Evolutionary conservation across 2,329 filamentous ascomycete species (phyloP).

Genomic region (Pseudofabraea citricarpa): DNA sequence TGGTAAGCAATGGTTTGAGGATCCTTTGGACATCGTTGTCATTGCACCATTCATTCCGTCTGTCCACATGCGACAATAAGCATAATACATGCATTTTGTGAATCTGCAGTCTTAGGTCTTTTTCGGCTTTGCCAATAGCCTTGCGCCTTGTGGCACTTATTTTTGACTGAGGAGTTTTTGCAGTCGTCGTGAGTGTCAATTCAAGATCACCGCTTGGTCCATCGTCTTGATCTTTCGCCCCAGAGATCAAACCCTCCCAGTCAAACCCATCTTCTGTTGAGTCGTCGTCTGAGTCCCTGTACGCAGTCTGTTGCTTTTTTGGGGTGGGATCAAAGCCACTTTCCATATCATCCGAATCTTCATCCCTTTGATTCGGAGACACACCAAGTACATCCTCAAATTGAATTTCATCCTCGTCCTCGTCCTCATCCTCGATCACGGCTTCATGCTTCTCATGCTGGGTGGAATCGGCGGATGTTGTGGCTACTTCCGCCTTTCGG

Average conservation of each 20-base stretch:
- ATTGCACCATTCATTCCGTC: conserved; percentile 88
- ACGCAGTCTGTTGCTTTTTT: conserved; percentile 29
- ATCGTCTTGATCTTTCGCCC: conserved; percentile 22
- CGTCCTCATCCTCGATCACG: conserved; percentile 19
- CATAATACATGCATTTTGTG: conserved; percentile 86
- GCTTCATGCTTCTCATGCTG: conserved; percentile 4
- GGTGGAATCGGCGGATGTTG: conserved; percentile 9
- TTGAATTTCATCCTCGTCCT: conserved; percentile 12
- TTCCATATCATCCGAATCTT: conserved; percentile 8
- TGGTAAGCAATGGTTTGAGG: conserved; percentile 61
- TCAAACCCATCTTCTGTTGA: conserved; percentile 53
- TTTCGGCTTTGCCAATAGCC: conserved; percentile 49
- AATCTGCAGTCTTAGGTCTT: conserved; percentile 59
- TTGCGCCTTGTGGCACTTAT: conserved; percentile 30
- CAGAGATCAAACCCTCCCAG: conserved; percentile 57
- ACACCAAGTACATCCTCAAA: conserved; percentile 26
- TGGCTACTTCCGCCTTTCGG: conserved; percentile 7
- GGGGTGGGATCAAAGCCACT: conserved; percentile 15
- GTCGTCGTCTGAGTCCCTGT: conserved; percentile 46
- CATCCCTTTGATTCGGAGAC: conserved; percentile 12
- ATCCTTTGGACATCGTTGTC: conserved; percentile 61
- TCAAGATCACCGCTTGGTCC: conserved; percentile 25
- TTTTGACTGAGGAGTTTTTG: conserved; percentile 6
- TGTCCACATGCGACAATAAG: conserved; percentile 70
- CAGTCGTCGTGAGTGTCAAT: conserved; percentile 24